These are phyloP conservation scores for Pistacia integerrima DNA, from an alignment of 345 rosid species.

Conservation along the genomic window DNA sequence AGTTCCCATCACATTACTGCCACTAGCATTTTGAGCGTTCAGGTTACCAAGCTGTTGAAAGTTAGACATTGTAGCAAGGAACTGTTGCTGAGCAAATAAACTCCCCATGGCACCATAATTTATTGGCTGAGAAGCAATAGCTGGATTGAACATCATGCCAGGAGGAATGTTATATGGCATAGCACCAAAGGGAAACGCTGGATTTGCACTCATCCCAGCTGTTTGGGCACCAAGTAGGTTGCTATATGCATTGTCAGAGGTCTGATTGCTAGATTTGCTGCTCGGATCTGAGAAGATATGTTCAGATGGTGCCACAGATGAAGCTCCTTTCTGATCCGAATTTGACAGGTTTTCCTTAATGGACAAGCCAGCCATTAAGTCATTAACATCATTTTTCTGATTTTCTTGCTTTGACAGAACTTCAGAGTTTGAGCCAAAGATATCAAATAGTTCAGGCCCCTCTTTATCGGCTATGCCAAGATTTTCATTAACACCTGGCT, in stretches of 20 bases:
- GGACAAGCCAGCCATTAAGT: constrained; percentile 77
- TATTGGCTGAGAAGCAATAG: constrained; percentile 62
- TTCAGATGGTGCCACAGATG: constrained; percentile 44
- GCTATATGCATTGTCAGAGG: constrained; percentile 48
- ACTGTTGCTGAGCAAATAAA: constrained; percentile 78
- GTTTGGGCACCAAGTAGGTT: constrained; percentile 51
- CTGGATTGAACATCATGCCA: constrained; percentile 65
- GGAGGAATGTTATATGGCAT: constrained; percentile 64
- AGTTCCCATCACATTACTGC: constrained; percentile 35
- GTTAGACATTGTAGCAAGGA: constrained; percentile 72
- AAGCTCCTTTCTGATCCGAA: constrained; percentile 40
- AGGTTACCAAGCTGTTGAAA: constrained; percentile 68
- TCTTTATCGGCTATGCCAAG: constrained; percentile 26
- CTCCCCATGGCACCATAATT: constrained; percentile 71
- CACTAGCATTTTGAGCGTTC: constrained; percentile 53
- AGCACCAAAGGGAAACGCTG: constrained; percentile 50
- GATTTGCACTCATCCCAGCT: constrained; percentile 46
- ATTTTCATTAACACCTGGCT: constrained; percentile 42
- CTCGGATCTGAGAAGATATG: constrained; percentile 44
- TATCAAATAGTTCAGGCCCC: constrained; percentile 57
- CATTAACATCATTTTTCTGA: constrained; percentile 40
- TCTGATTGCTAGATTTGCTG: constrained; percentile 39
- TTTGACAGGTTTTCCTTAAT: constrained; percentile 44
- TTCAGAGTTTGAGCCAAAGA: constrained; percentile 54
- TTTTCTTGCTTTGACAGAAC: constrained; percentile 43